These are phyloP conservation scores for Cercospora brassicicola DNA, from an alignment of 2,329 filamentous ascomycete genomes.

Conservation along the genomic window DNA sequence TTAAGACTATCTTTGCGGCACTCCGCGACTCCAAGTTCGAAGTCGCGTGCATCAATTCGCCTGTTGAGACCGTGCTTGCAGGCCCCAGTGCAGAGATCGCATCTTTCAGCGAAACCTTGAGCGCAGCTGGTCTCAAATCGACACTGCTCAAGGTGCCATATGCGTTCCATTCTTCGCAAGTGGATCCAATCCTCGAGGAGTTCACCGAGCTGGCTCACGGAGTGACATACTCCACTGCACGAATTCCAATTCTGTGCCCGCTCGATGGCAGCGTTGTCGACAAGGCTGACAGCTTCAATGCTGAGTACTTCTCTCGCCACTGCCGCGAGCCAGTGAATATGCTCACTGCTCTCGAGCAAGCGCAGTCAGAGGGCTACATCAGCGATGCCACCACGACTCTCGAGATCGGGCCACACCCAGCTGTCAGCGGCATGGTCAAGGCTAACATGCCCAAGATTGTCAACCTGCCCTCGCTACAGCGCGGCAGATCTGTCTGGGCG, in stretches of 20 bases:
- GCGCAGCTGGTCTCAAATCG: conserved; percentile 10
- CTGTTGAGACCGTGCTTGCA: conserved; percentile 28
- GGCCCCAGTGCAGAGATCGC: conserved; percentile 23
- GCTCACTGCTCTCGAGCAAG: conserved; percentile 23
- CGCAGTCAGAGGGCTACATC: conserved; percentile 39
- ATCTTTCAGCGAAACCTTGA: conserved; percentile 12
- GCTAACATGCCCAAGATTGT: not conserved
- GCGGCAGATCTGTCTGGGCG: not conserved
- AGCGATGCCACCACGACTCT: conserved; percentile 43
- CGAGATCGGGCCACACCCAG: conserved; percentile 52
- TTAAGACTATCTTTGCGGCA: not conserved
- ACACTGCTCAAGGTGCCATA: conserved; percentile 30
- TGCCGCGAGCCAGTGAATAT: conserved; percentile 49
- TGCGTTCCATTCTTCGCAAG: conserved; percentile 39
- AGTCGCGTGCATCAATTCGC: conserved; percentile 34
- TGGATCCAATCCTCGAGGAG: conserved; percentile 33
- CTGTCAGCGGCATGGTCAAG: conserved; percentile 25
- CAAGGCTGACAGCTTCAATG: conserved; percentile 23
- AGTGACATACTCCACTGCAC: conserved; percentile 22
- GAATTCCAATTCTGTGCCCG: conserved; percentile 37
- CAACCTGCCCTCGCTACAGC: conserved; percentile 33
- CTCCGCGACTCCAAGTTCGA: not conserved
- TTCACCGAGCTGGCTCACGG: conserved; percentile 26
- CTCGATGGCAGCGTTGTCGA: conserved; percentile 33
- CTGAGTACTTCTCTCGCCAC: conserved; percentile 28